These are phyloP conservation scores for Ensete glaucum DNA, from an alignment of 176 grass and related monocot species.

Conservation along the genomic window DNA sequence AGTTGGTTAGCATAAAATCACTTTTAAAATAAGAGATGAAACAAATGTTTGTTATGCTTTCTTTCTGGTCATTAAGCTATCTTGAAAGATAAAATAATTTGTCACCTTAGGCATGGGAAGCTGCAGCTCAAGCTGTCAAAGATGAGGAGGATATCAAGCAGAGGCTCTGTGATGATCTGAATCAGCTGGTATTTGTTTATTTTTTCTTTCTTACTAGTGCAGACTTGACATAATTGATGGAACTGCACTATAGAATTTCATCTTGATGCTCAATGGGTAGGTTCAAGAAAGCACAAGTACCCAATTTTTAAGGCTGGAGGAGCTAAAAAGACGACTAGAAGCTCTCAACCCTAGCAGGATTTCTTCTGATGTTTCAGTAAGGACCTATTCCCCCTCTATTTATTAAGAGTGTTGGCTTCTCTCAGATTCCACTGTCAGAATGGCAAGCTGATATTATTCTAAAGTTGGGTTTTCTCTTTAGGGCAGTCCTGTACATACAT, in stretches of 20 bases:
- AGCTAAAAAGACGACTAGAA: constrained; percentile 76
- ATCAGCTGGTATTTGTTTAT: constrained; percentile 44
- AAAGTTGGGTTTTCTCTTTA: not conserved
- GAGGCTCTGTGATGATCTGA: constrained; percentile 81
- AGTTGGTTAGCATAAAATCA: no score
- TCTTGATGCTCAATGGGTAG: constrained; percentile 34
- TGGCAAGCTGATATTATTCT: not conserved
- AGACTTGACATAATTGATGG: constrained; percentile 1
- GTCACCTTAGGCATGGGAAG: constrained; percentile 72
- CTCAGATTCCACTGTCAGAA: not conserved
- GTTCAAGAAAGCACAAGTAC: constrained; percentile 75
- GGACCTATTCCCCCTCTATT: constrained; percentile 2
- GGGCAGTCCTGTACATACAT: no score
- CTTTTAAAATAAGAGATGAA: not conserved
- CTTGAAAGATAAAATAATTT: constrained; percentile 12
- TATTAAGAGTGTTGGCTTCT: not conserved
- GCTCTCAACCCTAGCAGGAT: constrained; percentile 56
- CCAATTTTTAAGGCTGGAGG: constrained; percentile 74
- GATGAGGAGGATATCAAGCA: constrained; percentile 79
- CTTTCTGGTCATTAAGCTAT: constrained; percentile 4
- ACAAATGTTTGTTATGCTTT: not conserved
- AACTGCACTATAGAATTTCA: constrained; percentile 7
- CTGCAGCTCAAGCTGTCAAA: constrained; percentile 58
- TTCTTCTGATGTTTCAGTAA: constrained; percentile 54
- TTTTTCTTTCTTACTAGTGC: constrained; percentile 13